A percentile compares a stretch with the other conserved stretches of the same genome.
phyloP scores from a whole-genome alignment of 768 basidiomycete genomes.

The Hemileccinum rubropunctum region DNA sequence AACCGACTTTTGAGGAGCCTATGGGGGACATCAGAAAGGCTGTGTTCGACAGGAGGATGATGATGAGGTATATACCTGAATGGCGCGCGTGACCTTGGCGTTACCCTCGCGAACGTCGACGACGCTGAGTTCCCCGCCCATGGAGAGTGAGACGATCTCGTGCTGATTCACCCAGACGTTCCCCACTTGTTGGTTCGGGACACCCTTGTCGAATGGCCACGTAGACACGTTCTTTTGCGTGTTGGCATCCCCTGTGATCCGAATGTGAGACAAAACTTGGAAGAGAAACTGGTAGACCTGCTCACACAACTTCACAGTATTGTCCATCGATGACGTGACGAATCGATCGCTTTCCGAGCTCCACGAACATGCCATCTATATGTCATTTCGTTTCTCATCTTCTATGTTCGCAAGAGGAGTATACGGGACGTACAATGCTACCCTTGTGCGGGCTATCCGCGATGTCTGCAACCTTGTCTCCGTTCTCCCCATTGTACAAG shows the following conservation, averaged over 20 bases:
- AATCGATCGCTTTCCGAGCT: conserved; percentile 68
- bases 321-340: conserved; percentile 83
- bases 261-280: neutral
- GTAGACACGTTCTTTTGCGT: conserved; percentile 61
- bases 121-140: conserved; percentile 78
- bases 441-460: conserved; percentile 70
- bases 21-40: neutral
- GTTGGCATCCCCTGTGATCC: conserved; percentile 71
- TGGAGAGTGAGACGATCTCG: conserved; percentile 77
- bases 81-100: conserved; percentile 55
- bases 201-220: conserved; percentile 72
- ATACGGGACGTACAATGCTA: conserved; percentile 55
- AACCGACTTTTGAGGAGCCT: conserved; percentile 83
- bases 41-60: neutral
- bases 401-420: neutral
- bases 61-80: conserved; percentile 47
- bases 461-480: conserved; percentile 71
- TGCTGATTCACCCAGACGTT: conserved; percentile 75
- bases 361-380: conserved; percentile 78
- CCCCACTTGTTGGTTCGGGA: conserved; percentile 83
- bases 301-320: conserved; percentile 82
- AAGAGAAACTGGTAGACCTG: neutral
- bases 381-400: neutral
- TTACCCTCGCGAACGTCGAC: conserved; percentile 68
- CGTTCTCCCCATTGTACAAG: conserved; percentile 87